Conservation (phyloP, 2,329 filamentous ascomycete genomes). For the Fusarium redolens region DNA sequence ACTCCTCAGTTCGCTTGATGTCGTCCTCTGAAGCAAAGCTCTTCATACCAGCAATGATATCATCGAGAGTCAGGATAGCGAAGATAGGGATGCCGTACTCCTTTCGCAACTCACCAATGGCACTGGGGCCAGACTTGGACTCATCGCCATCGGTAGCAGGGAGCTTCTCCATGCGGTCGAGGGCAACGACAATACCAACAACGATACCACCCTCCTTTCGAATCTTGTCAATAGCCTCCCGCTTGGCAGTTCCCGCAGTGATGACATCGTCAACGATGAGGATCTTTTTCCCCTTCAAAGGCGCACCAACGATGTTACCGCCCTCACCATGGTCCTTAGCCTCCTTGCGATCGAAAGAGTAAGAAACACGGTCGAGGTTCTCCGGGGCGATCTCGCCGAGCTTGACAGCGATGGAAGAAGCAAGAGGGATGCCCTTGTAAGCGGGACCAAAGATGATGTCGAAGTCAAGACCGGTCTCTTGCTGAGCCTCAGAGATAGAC, state of each 20-base stretch:
- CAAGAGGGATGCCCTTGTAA: conserved; percentile 97
- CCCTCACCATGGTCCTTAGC: conserved; percentile 96
- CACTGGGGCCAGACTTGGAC: conserved; percentile 76
- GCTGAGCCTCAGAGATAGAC: conserved; percentile 64
- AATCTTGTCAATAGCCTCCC: conserved; percentile 92
- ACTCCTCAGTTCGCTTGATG: conserved; percentile 76
- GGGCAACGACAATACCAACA: conserved; percentile 86
- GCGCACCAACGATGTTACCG: conserved; percentile 89
- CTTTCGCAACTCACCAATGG: conserved; percentile 85
- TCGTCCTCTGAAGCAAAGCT: conserved; percentile 71
- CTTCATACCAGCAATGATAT: conserved; percentile 79
- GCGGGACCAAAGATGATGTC: conserved; percentile 94
- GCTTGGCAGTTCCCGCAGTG: conserved; percentile 92
- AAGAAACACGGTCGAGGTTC: conserved; percentile 77
- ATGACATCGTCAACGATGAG: conserved; percentile 97
- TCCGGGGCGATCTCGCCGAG: conserved; percentile 75
- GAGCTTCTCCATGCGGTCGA: conserved; percentile 89
- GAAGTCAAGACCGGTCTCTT: conserved; percentile 64
- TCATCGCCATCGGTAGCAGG: conserved; percentile 74
- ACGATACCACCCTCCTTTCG: conserved; percentile 84
- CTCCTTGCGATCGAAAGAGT: conserved; percentile 96
- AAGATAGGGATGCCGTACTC: conserved; percentile 87
- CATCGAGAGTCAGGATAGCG: conserved; percentile 84
- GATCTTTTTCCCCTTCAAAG: conserved; percentile 84
- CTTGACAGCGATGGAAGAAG: conserved; percentile 79